Conservation (phyloP, 2,329 filamentous ascomycete genomes). For the Xylariomycetidae sp. region DNA sequence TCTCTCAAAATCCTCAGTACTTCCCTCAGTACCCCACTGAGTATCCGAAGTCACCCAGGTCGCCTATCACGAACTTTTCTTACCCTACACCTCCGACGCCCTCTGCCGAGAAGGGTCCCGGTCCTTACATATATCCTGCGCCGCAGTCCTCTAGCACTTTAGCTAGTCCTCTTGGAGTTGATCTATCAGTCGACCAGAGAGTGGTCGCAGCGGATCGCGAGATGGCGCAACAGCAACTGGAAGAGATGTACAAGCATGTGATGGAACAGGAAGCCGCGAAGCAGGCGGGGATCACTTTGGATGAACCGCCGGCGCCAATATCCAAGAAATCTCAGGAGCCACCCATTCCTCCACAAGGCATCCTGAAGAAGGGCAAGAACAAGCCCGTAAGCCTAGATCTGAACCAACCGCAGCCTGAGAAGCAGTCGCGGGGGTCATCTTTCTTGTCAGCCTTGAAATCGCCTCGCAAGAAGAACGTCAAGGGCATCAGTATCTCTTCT, state of each 20-base stretch:
- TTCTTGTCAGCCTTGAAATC: conserved; percentile 59
- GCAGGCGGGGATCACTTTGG: conserved; percentile 47
- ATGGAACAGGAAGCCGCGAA: conserved; percentile 80
- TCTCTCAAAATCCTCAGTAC: conserved; percentile 16
- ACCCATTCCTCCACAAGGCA: conserved; percentile 31
- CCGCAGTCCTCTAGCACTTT: conserved; percentile 45
- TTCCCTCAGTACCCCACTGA: conserved; percentile 21
- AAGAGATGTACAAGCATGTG: conserved; percentile 86
- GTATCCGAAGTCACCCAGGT: conserved; percentile 26
- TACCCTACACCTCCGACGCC: conserved; percentile 38
- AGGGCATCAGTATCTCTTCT: conserved; percentile 56
- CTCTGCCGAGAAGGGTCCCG: conserved; percentile 21
- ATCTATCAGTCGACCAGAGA: conserved; percentile 76
- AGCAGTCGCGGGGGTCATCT: conserved; percentile 54
- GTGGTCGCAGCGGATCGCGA: conserved; percentile 70
- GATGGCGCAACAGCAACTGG: conserved; percentile 77
- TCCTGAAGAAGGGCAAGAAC: conserved; percentile 36
- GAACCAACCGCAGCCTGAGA: conserved; percentile 37
- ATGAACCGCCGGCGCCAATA: conserved; percentile 36
- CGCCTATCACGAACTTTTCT: conserved; percentile 44
- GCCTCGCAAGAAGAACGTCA: conserved; percentile 46
- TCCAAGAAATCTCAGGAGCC: conserved; percentile 19
- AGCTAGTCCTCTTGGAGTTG: conserved; percentile 60
- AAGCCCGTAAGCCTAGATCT: conserved; percentile 38
- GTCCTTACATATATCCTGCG: conserved; percentile 43